Conservation (phyloP, 305 asterid species). For the Solanum hybrid region DNA sequence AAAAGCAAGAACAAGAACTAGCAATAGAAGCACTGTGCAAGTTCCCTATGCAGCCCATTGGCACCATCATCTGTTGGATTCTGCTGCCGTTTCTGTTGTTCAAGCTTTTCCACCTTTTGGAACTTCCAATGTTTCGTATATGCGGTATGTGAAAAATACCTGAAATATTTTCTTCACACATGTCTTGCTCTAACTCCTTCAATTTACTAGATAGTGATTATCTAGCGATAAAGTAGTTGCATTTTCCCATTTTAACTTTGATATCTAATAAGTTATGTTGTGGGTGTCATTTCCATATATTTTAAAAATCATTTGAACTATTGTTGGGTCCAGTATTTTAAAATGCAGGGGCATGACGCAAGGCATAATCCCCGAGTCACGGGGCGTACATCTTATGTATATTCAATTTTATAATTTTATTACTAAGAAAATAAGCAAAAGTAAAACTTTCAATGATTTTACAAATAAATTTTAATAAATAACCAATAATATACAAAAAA, state of each 20-base stretch:
- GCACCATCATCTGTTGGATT: conserved; percentile 76
- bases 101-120: conserved; percentile 49
- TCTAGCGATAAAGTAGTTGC: background rate
- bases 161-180: background rate
- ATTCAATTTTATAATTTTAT: too few relatives aligned
- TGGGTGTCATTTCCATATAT: background rate
- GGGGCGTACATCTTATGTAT: background rate
- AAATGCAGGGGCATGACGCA: background rate
- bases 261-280: background rate
- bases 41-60: conserved; percentile 30
- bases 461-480: background rate
- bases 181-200: background rate
- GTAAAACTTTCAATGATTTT: background rate
- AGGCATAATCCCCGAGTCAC: background rate
- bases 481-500: background rate
- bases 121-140: conserved; percentile 40
- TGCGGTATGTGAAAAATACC: conserved; percentile 50
- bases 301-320: background rate
- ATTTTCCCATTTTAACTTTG: background rate
- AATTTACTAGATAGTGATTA: background rate
- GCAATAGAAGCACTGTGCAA: conserved; percentile 26
- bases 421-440: background rate
- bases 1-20: conserved; percentile 59
- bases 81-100: conserved; percentile 46
- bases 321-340: background rate